phyloP scores from a whole-genome alignment of 2,329 filamentous ascomycete genomes.

The Waltergamsia citrina region DNA sequence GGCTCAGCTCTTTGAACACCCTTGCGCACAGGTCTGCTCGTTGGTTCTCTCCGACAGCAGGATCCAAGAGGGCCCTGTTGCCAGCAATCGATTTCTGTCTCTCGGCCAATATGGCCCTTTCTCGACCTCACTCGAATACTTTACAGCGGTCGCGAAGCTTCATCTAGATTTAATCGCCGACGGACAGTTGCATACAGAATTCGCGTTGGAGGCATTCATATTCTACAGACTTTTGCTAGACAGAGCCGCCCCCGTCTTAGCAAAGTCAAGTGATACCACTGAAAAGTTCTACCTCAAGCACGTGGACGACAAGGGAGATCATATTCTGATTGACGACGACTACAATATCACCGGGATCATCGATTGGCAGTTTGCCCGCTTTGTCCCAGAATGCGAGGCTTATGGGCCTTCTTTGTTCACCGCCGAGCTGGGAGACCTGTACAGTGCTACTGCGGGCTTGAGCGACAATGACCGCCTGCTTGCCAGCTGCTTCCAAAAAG shows the following conservation, averaged over 20 bases:
- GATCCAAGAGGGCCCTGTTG: too few relatives aligned
- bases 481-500: too few relatives aligned
- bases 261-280: conserved; percentile 9
- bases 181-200: conserved; percentile 23
- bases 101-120: conserved; percentile 24
- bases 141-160: conserved; percentile 18
- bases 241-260: conserved; percentile 13
- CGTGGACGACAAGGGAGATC: conserved; percentile 34
- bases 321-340: conserved; percentile 33
- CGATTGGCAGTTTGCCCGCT: conserved; percentile 33
- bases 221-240: conserved; percentile 31
- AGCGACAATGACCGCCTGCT: too few relatives aligned
- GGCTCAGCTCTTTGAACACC: conserved; percentile 22
- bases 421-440: too few relatives aligned
- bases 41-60: conserved; percentile 23
- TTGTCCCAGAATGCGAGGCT: too few relatives aligned
- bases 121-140: conserved; percentile 21
- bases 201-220: conserved; percentile 25
- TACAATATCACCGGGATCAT: conserved; percentile 37
- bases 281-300: conserved; percentile 31
- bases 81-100: too few relatives aligned
- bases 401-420: too few relatives aligned
- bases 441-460: too few relatives aligned
- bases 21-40: conserved; percentile 18
- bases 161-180: conserved; percentile 24